Conservation (phyloP, 257 asterid genomes). For the Gentiana dahurica region DNA sequence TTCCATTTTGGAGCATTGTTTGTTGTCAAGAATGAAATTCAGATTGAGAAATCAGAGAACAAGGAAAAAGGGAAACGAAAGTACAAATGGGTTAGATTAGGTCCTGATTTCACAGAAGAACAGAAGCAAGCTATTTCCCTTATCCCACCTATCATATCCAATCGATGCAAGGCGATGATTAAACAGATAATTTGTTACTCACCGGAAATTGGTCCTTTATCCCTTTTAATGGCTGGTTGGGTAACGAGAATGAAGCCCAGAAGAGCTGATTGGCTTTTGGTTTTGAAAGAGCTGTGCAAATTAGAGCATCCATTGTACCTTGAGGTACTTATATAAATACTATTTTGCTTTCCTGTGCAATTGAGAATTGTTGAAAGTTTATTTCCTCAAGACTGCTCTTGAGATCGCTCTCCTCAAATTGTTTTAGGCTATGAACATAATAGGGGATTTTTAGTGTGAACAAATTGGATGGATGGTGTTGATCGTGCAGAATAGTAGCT, state of each 20-base stretch:
- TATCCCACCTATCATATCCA: conserved; percentile 51
- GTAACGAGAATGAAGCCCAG: conserved; percentile 69
- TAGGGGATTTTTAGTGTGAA: no score
- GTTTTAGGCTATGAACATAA: no score
- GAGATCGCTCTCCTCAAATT: no score
- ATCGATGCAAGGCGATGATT: conserved; percentile 62
- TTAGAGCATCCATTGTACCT: conserved; percentile 52
- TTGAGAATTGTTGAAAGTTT: no score
- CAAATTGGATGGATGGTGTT: no score
- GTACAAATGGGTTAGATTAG: conserved; percentile 37
- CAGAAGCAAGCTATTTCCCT: conserved; percentile 43
- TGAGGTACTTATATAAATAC: conserved; percentile 33
- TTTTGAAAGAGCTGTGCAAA: conserved; percentile 63
- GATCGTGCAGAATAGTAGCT: no score
- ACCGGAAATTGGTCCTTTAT: conserved; percentile 39
- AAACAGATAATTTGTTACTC: conserved; percentile 51
- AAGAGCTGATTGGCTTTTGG: conserved; percentile 80
- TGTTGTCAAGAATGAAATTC: conserved; percentile 13
- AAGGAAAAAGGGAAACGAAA: conserved; percentile 21
- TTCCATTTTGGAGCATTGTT: conserved; percentile 8
- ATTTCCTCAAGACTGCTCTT: no score
- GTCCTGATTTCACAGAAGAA: conserved; percentile 34
- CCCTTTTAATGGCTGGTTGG: conserved; percentile 58
- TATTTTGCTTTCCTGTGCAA: no score
- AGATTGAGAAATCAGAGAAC: conserved; percentile 19